These are phyloP conservation scores for Tuber microsphaerosporum DNA, from an alignment of 495 filamentous ascomycete species.

Conservation along the genomic window DNA sequence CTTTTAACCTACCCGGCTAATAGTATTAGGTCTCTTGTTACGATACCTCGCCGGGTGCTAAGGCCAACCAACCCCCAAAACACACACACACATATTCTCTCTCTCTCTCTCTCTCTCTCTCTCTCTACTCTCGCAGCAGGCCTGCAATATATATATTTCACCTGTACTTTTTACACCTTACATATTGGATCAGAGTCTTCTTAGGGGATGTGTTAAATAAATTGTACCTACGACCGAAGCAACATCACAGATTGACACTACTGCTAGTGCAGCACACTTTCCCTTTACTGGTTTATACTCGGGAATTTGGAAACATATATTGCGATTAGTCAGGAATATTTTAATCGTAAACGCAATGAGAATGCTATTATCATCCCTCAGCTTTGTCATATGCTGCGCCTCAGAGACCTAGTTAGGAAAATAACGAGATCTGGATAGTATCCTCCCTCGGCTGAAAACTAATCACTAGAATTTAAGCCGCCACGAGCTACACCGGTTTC, in stretches of 20 bases:
- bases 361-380: not conserved
- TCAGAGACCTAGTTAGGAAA: not conserved
- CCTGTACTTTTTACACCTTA: not conserved
- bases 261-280: not conserved
- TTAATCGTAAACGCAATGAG: not conserved
- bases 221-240: not conserved
- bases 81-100: not conserved
- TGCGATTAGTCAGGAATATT: not conserved
- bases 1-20: not conserved
- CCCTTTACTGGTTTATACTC: not conserved
- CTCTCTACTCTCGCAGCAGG: not conserved
- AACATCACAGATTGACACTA: not conserved
- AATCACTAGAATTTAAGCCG: not conserved
- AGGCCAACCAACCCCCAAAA: not conserved
- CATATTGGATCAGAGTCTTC: not conserved
- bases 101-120: not conserved
- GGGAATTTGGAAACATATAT: not conserved
- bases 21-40: not conserved
- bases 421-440: not conserved
- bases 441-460: not conserved
- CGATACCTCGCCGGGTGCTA: conserved; percentile 3
- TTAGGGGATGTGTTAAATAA: not conserved
- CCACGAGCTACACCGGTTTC: too few species aligned
- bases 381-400: not conserved
- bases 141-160: not conserved